These are phyloP conservation scores for Heritiera fomes DNA, from an alignment of 345 rosid species.

Conservation along the genomic window DNA sequence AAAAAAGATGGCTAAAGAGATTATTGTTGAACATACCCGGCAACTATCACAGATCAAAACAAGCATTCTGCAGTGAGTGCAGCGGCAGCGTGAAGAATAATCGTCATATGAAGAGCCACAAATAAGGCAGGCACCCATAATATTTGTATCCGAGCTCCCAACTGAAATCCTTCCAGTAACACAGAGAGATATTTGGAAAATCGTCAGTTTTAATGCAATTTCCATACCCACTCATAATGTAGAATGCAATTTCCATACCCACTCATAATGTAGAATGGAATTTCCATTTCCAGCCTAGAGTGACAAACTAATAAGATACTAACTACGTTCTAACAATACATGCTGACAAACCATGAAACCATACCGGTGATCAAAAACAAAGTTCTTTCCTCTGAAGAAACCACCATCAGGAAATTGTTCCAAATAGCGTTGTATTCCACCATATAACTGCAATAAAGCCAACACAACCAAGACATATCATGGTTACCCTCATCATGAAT, in stretches of 20 bases:
- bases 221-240: not conserved
- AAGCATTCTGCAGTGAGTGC: constrained; percentile 83
- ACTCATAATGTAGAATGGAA: not conserved
- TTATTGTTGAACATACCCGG: constrained; percentile 43
- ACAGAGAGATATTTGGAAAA: constrained; percentile 15
- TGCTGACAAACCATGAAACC: constrained; percentile 17
- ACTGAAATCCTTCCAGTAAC: constrained; percentile 70
- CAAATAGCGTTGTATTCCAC: constrained; percentile 93
- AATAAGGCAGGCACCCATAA: constrained; percentile 71
- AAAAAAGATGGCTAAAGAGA: constrained; percentile 2
- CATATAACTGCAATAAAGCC: constrained; percentile 65
- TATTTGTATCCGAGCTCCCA: constrained; percentile 64
- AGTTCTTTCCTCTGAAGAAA: constrained; percentile 88
- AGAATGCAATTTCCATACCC: not conserved
- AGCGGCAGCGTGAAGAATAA: constrained; percentile 82
- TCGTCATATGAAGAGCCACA: constrained; percentile 73
- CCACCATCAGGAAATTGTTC: constrained; percentile 94
- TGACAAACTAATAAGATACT: not conserved
- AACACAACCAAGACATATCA: constrained; percentile 19
- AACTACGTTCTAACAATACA: not conserved
- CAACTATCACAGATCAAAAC: constrained; percentile 82
- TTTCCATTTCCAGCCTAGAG: not conserved
- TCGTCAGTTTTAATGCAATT: not conserved
- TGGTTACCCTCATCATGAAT: constrained; percentile 5
- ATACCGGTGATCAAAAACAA: constrained; percentile 95